Base-by-base conservation (phyloP, 495 filamentous ascomycete genomes). In the Rhizodiscina lignyota region DNA sequence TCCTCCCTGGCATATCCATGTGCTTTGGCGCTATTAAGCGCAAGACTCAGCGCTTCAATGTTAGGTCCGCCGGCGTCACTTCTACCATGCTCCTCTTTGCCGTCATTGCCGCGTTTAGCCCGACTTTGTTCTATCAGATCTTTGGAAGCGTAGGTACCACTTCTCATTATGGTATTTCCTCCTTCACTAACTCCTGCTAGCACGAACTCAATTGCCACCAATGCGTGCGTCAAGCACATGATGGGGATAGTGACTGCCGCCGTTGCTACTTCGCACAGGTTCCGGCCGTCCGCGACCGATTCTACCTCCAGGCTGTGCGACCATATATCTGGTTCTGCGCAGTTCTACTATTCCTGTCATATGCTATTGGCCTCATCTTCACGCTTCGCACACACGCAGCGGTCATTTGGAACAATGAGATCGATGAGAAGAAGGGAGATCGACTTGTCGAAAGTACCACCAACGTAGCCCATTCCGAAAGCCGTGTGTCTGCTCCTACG, bases 11-110 rank as follows among this genome's bases (percentile, higher is more conserved):
- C n/a, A 42, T 99, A 13, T 93, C 84, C 38, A 99, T 99, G 89
- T 96, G 91, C 57, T 99, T 93, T 48, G 89, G 89, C 13, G 89
- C 91, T 19, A 77, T 99, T 53, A 92, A 93, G 58, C 75, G 91
- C 42, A 99, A 99, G 57, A 99, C 89, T 0, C 89, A 99, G 49
- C 78, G 89, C 38, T 99, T 99, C 66, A 99, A 99, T 56, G 85
- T 89, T 43, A 83, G 76, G 52, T 96, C 91, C 28, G 89, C 89
- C 21, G 91, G 91, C 45, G 89, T 94, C 24, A 97, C 89, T 3
- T 93, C 84, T 2, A 99, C 91, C 4, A 99, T 99, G 89, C 60
- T 99, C 18, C 70, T 99, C 23, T 99, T 99, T 53, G 86, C 87
- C 34, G 78, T 91, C 18, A 87, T 99, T 50, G 91, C 81, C 36